Conservation (phyloP, 129 eudicot species). For the Flaveria trinervia region DNA sequence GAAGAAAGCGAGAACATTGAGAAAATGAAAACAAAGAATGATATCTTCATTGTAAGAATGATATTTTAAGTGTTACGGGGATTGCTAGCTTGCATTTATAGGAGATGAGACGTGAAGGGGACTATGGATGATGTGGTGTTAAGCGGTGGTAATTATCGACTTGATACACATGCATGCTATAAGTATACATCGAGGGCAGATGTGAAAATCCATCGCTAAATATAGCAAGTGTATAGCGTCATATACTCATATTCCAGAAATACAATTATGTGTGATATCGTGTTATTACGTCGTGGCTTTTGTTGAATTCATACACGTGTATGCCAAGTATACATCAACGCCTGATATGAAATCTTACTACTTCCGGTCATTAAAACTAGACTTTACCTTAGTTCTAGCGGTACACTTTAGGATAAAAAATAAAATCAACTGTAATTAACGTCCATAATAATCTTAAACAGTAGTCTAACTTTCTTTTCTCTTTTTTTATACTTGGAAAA, state of each 20-base stretch:
- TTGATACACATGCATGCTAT: conserved; percentile 12
- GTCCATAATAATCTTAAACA: no score
- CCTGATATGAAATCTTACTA: no score
- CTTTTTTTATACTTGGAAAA: no score
- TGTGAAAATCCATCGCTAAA: background rate
- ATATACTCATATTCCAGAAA: background rate
- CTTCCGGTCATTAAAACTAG: no score
- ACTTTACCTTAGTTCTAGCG: no score
- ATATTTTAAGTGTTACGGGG: background rate
- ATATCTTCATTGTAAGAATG: conserved; percentile 10
- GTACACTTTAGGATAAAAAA: no score
- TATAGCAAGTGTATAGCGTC: background rate
- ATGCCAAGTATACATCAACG: no score
- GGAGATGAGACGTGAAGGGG: background rate
- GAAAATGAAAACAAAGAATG: conserved; percentile 24
- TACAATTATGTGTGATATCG: background rate
- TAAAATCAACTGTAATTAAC: no score
- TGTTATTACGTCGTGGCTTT: no score
- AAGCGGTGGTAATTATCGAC: conserved; percentile 2
- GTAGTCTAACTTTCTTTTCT: no score
- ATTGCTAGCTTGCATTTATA: background rate
- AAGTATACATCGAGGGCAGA: background rate
- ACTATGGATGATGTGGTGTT: conserved; percentile 1
- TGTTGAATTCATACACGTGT: no score
- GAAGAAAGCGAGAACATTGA: conserved; percentile 21